phyloP scores from a whole-genome alignment of 306 rosid species.

The Calophaca sinica region DNA sequence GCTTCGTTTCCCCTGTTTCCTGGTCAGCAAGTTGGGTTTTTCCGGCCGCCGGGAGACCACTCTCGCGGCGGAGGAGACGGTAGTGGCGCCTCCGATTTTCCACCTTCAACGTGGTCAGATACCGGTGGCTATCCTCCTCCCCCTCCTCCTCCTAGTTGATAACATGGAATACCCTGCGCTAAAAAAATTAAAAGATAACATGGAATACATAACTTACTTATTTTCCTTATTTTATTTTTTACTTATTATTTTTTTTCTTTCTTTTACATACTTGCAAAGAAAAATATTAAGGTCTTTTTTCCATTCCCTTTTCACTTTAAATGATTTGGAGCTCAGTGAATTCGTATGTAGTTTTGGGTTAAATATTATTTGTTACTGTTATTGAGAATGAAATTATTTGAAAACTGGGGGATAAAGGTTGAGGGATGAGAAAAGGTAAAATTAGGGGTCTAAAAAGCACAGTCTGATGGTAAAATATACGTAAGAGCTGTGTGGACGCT shows the following conservation, averaged over 20 bases:
- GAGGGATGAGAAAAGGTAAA: not conserved
- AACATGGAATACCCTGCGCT: not conserved
- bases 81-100: slow-evolving; percentile 39
- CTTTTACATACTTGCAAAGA: slow-evolving; percentile 20
- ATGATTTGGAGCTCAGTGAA: slow-evolving; percentile 18
- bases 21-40: slow-evolving; percentile 49
- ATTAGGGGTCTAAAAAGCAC: no score
- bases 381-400: not conserved
- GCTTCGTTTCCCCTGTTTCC: slow-evolving; percentile 75
- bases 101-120: slow-evolving; percentile 68
- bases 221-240: slow-evolving; percentile 9
- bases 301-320: not conserved
- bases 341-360: slow-evolving; percentile 17
- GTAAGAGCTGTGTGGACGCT: no score
- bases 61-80: slow-evolving; percentile 19
- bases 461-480: no score
- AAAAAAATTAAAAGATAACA: not conserved
- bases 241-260: slow-evolving; percentile 32
- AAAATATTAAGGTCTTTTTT: slow-evolving; percentile 1
- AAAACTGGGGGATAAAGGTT: not conserved
- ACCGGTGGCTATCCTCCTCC: slow-evolving; percentile 63
- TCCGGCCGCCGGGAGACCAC: slow-evolving; percentile 53
- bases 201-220: not conserved
- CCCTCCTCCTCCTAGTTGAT: slow-evolving; percentile 67
- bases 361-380: slow-evolving; percentile 17